Evolutionary conservation across 2,329 filamentous ascomycete species (phyloP).

Genomic region (Cladosporium sp.): DNA sequence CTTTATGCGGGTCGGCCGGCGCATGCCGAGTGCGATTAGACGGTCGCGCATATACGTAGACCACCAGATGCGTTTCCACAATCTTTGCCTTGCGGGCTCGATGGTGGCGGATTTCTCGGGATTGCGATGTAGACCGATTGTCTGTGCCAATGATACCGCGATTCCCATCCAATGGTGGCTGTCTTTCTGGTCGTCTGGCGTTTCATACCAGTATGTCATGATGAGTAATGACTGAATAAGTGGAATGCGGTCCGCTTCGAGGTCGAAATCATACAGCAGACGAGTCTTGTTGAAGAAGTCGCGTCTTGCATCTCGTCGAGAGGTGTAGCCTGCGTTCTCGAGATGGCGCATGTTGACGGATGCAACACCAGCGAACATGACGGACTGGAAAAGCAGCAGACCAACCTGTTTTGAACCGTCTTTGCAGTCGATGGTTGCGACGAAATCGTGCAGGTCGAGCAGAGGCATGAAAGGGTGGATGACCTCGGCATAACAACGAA

Average conservation of each 20-base stretch:
- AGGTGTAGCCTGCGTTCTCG: slow-evolving; percentile 72
- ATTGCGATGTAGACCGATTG: slow-evolving; percentile 88
- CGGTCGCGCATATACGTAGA: slow-evolving; percentile 94
- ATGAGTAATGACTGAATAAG: slow-evolving; percentile 85
- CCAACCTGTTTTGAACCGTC: slow-evolving; percentile 74
- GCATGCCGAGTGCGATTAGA: slow-evolving; percentile 89
- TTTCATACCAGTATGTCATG: slow-evolving; percentile 98
- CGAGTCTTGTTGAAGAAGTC: slow-evolving; percentile 86
- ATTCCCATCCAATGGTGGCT: slow-evolving; percentile 99
- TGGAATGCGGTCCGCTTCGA: slow-evolving; percentile 84
- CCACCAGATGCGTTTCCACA: slow-evolving; percentile 98
- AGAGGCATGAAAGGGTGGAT: slow-evolving; percentile 94
- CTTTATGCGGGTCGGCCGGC: slow-evolving; percentile 87
- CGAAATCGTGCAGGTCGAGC: slow-evolving; percentile 65
- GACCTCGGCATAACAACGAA: slow-evolving; percentile 82
- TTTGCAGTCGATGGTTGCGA: slow-evolving; percentile 60
- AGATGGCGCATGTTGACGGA: slow-evolving; percentile 82
- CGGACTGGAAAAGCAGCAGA: slow-evolving; percentile 84
- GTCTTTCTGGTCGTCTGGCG: slow-evolving; percentile 93
- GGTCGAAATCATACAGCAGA: slow-evolving; percentile 91
- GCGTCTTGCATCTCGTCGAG: slow-evolving; percentile 78
- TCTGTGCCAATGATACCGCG: slow-evolving; percentile 87
- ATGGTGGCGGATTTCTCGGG: slow-evolving; percentile 72
- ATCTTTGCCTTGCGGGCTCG: slow-evolving; percentile 68
- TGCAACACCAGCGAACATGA: slow-evolving; percentile 90